Evolutionary conservation across 1,139 yeast species (phyloP).

Genomic region (Taiozyma onychis): DNA sequence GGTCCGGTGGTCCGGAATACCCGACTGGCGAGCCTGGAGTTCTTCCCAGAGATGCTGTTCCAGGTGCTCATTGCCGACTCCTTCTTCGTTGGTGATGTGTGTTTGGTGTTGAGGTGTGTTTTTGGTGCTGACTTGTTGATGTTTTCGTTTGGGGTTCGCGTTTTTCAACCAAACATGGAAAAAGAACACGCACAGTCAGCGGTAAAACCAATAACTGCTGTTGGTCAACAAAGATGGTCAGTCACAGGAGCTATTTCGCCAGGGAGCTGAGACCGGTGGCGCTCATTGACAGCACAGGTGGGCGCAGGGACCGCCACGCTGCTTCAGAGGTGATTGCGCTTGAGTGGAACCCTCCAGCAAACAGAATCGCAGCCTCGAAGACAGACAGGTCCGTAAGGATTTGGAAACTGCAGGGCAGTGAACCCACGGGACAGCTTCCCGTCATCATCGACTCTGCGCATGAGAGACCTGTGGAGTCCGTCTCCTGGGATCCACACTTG

Average conservation of each 20-base stretch:
- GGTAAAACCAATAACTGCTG: too few species aligned
- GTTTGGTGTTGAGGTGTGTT: too few species aligned
- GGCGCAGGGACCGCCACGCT: neutral
- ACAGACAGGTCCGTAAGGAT: slow-evolving; percentile 41
- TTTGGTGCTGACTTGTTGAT: neutral
- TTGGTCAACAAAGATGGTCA: neutral
- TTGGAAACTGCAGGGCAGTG: slow-evolving; percentile 31
- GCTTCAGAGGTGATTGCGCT: slow-evolving; percentile 16
- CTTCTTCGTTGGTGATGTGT: neutral
- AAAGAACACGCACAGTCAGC: neutral
- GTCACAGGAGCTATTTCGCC: neutral
- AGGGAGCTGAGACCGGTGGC: slow-evolving; percentile 3
- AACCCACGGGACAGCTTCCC: slow-evolving; percentile 31
- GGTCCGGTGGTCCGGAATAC: neutral
- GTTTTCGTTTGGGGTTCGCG: neutral
- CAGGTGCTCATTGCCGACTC: neutral
- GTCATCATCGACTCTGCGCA: slow-evolving; percentile 41
- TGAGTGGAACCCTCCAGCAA: slow-evolving; percentile 38
- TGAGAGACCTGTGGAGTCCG: slow-evolving; percentile 39
- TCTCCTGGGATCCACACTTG: slow-evolving; percentile 58
- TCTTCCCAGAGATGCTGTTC: neutral
- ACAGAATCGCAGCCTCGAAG: slow-evolving; percentile 40
- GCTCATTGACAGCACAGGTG: slow-evolving; percentile 1
- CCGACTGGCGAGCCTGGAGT: neutral
- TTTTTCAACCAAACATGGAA: neutral